Evolutionary conservation across 148 eudicot genomes (phyloP).

Genomic region (Amaranthus palmeri): DNA sequence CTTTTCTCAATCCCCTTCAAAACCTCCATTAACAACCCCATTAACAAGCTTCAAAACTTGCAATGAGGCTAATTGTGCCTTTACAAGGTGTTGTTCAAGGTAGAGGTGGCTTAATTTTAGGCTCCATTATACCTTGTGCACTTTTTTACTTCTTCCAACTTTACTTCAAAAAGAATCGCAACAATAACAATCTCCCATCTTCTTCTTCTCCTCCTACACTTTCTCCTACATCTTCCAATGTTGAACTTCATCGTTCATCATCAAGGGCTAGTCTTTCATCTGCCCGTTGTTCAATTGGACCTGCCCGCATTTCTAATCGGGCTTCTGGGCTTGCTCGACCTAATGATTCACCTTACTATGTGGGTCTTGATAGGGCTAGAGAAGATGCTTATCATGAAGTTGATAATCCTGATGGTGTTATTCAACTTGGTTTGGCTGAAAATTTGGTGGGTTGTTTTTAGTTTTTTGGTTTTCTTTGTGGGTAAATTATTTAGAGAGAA

Average conservation of each 20-base stretch:
- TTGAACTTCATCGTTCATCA: slow-evolving; percentile 35
- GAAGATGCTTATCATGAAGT: slow-evolving; percentile 45
- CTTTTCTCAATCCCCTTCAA: neutral
- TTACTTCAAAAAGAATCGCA: slow-evolving; percentile 56
- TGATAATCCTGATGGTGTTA: slow-evolving; percentile 56
- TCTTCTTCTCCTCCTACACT: slow-evolving; percentile 21
- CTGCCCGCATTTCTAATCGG: slow-evolving; percentile 42
- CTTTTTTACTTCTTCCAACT: slow-evolving; percentile 79
- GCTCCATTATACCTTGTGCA: slow-evolving; percentile 75
- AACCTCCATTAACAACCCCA: neutral
- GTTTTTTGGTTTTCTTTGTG: neutral
- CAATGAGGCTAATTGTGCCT: slow-evolving; percentile 78
- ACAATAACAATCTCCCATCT: neutral
- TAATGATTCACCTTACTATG: slow-evolving; percentile 53
- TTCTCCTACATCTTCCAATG: slow-evolving; percentile 32
- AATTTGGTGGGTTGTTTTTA: slow-evolving; percentile 45
- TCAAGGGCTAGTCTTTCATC: slow-evolving; percentile 39
- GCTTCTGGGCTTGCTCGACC: slow-evolving; percentile 44
- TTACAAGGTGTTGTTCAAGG: slow-evolving; percentile 85
- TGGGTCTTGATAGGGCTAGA: slow-evolving; percentile 52
- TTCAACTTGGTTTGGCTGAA: slow-evolving; percentile 80
- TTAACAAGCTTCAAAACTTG: slow-evolving; percentile 9
- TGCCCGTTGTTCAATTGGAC: slow-evolving; percentile 34
- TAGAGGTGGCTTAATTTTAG: slow-evolving; percentile 67
- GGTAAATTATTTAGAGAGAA: neutral